phyloP scores from a whole-genome alignment of 305 asterid species.

The Solanum chacoense region DNA sequence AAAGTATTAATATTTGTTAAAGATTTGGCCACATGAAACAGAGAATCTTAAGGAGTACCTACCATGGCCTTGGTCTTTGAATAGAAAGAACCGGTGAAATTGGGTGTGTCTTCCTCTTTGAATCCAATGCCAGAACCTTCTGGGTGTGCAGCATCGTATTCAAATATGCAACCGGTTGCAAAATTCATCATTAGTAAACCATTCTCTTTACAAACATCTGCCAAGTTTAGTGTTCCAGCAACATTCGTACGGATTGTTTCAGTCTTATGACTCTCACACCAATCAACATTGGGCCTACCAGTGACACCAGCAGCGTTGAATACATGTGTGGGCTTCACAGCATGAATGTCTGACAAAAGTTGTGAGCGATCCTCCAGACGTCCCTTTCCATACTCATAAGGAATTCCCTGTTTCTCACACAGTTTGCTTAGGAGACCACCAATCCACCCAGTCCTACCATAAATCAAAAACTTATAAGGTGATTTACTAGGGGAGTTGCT shows the following conservation, averaged over 20 bases:
- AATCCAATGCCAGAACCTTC: constrained; percentile 83
- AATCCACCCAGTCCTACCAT: constrained; percentile 85
- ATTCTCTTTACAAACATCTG: constrained; percentile 74
- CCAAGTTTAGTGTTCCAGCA: constrained; percentile 73
- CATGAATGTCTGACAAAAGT: constrained; percentile 42
- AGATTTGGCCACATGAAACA: neutral
- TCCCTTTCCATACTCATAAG: constrained; percentile 65
- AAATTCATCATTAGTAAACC: constrained; percentile 62
- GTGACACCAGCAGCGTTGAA: constrained; percentile 94
- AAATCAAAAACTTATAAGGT: constrained; percentile 67
- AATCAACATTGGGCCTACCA: constrained; percentile 92
- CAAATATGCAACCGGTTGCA: constrained; percentile 91
- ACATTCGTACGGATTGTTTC: constrained; percentile 82
- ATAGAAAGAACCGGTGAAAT: constrained; percentile 79
- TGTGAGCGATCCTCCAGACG: constrained; percentile 59
- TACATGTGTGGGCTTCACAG: constrained; percentile 80
- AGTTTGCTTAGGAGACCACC: constrained; percentile 82
- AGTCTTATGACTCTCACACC: constrained; percentile 82
- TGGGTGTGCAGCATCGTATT: constrained; percentile 64
- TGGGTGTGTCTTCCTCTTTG: constrained; percentile 81
- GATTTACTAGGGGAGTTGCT: constrained; percentile 30
- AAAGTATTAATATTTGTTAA: neutral
- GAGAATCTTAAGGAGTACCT: neutral
- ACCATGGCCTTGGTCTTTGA: constrained; percentile 98
- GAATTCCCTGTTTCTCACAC: constrained; percentile 72